phyloP scores from a whole-genome alignment of 2,329 filamentous ascomycete species.

The Microdochium paspali region DNA sequence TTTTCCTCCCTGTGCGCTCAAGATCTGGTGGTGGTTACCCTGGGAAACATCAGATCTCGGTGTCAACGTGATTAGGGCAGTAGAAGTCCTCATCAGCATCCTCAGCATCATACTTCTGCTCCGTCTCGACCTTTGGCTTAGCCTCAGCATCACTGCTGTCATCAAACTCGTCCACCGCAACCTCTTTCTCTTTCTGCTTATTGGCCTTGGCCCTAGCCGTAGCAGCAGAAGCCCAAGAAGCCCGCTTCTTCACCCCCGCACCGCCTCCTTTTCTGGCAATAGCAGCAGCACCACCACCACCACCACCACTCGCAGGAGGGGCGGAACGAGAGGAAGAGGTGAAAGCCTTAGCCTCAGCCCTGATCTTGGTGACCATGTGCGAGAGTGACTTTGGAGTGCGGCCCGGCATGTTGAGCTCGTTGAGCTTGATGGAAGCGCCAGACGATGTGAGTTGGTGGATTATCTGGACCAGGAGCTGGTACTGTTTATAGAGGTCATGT shows the following conservation, averaged over 20 bases:
- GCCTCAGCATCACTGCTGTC: no score
- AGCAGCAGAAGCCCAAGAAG: no score
- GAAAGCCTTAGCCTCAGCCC: background rate
- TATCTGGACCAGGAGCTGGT: slow-evolving; percentile 5
- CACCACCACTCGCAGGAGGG: background rate
- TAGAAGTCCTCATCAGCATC: no score
- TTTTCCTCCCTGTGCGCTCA: no score
- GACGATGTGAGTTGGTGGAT: slow-evolving; percentile 2
- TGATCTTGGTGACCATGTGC: slow-evolving; percentile 1
- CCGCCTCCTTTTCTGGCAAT: no score
- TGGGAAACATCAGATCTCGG: no score
- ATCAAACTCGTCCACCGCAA: no score
- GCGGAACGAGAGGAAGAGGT: background rate
- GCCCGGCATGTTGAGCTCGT: slow-evolving; percentile 5
- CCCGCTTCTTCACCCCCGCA: background rate
- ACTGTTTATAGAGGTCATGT: slow-evolving; percentile 2
- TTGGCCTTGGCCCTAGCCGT: background rate
- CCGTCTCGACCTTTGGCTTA: no score
- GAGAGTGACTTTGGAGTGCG: slow-evolving; percentile 5
- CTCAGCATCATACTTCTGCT: no score
- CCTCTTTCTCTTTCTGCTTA: background rate
- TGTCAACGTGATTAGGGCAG: no score
- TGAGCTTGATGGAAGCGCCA: slow-evolving; percentile 1
- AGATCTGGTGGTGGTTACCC: no score
- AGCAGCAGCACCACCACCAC: background rate